phyloP scores from a whole-genome alignment of 139 green algal genomes.

The Parachlorella kessleri region DNA sequence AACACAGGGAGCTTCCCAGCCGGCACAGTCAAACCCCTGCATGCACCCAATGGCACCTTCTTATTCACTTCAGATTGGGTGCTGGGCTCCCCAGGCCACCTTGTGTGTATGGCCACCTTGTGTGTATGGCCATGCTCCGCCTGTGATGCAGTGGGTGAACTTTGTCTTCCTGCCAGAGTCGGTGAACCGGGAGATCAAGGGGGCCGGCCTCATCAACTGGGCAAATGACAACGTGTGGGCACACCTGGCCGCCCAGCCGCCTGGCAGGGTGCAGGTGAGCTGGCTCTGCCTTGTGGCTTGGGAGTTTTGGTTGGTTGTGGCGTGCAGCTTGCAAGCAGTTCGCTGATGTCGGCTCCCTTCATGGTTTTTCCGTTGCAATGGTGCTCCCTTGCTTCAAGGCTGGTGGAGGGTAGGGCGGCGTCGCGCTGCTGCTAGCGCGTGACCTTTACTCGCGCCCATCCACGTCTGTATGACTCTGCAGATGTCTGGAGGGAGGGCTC shows the following conservation, averaged over 20 bases:
- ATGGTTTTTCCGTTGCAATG: no score
- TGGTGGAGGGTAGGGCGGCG: no score
- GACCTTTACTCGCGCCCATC: no score
- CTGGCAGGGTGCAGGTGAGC: not conserved
- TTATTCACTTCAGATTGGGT: not conserved
- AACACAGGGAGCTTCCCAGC: not conserved
- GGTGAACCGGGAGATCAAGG: conserved; percentile 13
- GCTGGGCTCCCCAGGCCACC: not conserved
- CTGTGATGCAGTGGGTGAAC: conserved; percentile 5
- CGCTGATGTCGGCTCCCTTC: no score
- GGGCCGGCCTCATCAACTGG: not conserved
- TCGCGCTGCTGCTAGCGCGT: no score
- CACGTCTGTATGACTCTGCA: no score
- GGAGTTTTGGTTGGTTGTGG: no score
- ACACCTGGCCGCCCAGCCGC: not conserved
- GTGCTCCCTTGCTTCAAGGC: no score
- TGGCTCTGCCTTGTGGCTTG: no score
- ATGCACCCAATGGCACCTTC: not conserved
- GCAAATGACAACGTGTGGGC: not conserved
- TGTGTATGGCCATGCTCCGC: not conserved
- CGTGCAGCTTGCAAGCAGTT: no score
- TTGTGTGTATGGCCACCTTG: not conserved
- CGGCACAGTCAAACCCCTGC: not conserved
- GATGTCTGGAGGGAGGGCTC: no score
- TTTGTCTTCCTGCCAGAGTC: conserved; percentile 22